Base-by-base conservation (phyloP, 257 asterid genomes). In the Rehmannia glutinosa region DNA sequence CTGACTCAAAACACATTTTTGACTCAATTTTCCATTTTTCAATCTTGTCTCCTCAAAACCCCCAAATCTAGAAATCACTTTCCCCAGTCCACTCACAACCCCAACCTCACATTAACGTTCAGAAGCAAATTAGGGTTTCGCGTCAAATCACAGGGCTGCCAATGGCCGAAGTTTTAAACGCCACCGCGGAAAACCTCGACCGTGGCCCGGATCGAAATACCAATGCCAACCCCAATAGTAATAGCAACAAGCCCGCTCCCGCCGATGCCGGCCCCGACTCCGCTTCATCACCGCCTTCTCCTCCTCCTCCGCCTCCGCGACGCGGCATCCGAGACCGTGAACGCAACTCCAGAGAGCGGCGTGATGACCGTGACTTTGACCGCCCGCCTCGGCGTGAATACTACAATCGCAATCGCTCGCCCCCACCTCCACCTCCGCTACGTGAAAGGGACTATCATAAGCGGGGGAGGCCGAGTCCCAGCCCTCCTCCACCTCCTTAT, bases 401-500 rank as follows among this genome's bases (percentile, higher is more conserved):
- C 73, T 77, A 85, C 53, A 90, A 86, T 70, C 87, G 97, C 39
- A 84, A 88, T 46, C 84, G 97, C 19, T 88, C 97, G 52, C 89
- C 91, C 1, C 86, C 87, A 33, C 89, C 92, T 6, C 97, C 84
- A 5, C n/a, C n/a, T n/a, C 92, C 86, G 1, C 83, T 82, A 21
- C 79, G 91, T 8, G 84, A 83, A 5, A 84, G 96, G 60, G 98
- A 87, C 30, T 83, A 71, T 68, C 79, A 78, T 35, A 92, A 92
- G 81, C 80, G 98, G 24, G 89, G 89, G 20, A 62, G 98, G 54
- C 68, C 80, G 70, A 92, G 97, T 55, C 81, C 86, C 13, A 91
- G 98, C 65, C 98, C 97, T 56, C 97, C 97, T 24, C 96, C 97
- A 0, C 96, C 95, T 20, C 88, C 89, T 15, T 87, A 85, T 43